Evolutionary conservation across 2,329 filamentous ascomycete species (phyloP).

Genomic region (Penicillium sp.): DNA sequence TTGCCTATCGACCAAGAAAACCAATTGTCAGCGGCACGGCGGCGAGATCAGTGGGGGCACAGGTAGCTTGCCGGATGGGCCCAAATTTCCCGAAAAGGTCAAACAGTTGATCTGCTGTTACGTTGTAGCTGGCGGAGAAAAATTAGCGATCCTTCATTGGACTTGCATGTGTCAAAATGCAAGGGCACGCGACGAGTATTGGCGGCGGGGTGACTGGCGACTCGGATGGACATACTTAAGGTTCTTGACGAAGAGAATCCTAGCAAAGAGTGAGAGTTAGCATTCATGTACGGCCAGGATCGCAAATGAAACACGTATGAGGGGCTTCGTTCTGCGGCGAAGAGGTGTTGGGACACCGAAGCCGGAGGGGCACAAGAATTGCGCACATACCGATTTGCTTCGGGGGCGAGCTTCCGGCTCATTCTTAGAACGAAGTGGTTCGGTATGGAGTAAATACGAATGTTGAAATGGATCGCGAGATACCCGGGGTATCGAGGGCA

Average conservation of each 20-base stretch:
- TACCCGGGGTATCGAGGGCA: constrained; percentile 27
- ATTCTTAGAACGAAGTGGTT: constrained; percentile 35
- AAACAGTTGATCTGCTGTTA: constrained; percentile 95
- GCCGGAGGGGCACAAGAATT: constrained; percentile 29
- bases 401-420: constrained; percentile 83
- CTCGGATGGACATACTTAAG: constrained; percentile 67
- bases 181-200: neutral
- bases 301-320: constrained; percentile 8
- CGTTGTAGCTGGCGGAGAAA: constrained; percentile 75
- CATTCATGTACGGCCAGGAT: neutral
- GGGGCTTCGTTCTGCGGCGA: constrained; percentile 12
- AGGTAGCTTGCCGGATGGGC: constrained; percentile 74
- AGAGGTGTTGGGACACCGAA: constrained; percentile 2
- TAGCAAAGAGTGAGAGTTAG: constrained; percentile 37
- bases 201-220: constrained; percentile 2
- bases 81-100: constrained; percentile 98
- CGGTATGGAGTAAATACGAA: constrained; percentile 17
- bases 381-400: constrained; percentile 87
- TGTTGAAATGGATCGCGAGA: constrained; percentile 17
- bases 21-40: constrained; percentile 10
- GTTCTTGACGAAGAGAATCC: constrained; percentile 99
- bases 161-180: constrained; percentile 1
- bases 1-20: constrained; percentile 61
- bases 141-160: constrained; percentile 8
- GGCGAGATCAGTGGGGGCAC: constrained; percentile 9